Evolutionary conservation across 2,329 filamentous ascomycete genomes (phyloP), one percentile per base, ranked within the genome.

Genomic region (Atkinsonella hypoxylon): DNA sequence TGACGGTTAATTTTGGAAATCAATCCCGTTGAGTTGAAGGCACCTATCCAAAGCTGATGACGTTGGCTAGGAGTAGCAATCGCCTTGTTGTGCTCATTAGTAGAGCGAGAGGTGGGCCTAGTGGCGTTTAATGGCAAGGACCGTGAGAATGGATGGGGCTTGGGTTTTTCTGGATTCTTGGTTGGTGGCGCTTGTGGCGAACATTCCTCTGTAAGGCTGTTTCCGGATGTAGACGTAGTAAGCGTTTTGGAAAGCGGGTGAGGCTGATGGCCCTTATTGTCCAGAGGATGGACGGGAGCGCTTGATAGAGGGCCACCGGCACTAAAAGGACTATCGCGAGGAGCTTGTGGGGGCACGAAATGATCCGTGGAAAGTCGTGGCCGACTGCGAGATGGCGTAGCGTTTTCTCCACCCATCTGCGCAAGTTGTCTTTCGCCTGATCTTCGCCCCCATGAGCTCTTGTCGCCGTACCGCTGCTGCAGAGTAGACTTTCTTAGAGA

Each of bases 1-100:
- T 87, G 83, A 51, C 87, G 83, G 61, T 93, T 94, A 66, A 94
- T 87, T 70, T 98, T 98, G 11, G 93, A 96, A 49, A 98, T 85
- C 30, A 98, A 73, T 1, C 91, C 90, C 0, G 93, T 97, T 1
- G 93, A 97, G 74, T 89, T 89, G 68, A 96, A 96, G 7, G 89
- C 89, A 40, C 86, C 82, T 32, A 87, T 83, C 51, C 87, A 77
- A 20, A 90, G 85, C 62, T 83, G 89, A 8, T 62, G 60, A 1
- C 60, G 56, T 9, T 63, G 64, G 47, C 57, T 64, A 73, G 87
- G 40, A 75, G 85, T 57, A 51, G 59, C 65, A 47, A 67, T 57
- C 12, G 57, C 56, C 49, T 59, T 62, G 41, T 55, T 58, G 22
- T 62, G 57, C 17, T 69, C 67, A 48, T 61, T 59, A 17, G 51